Percentiles rank a stretch among this genome's conserved stretches.
phyloP scores from a whole-genome alignment of 352 stramenopile genomes.

The Pythium biforme region DNA sequence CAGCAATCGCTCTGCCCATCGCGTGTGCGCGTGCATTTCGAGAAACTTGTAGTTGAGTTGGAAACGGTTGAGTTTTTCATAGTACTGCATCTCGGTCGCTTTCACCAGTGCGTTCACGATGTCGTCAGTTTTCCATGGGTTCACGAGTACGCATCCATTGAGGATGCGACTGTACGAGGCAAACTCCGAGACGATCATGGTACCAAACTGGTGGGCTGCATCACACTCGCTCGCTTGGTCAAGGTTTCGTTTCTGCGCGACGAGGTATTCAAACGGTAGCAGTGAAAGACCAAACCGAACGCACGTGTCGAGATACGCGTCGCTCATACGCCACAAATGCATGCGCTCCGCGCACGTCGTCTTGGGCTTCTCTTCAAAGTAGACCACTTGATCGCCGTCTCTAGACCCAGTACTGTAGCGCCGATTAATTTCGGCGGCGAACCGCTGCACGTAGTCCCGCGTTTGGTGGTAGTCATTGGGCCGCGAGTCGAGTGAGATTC shows the following conservation, averaged over 20 bases:
- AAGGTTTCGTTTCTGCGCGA: constrained; percentile 56
- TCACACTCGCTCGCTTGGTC: constrained; percentile 31
- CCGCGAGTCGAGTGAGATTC: constrained; percentile 64
- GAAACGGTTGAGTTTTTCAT: constrained; percentile 73
- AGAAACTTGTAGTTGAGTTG: constrained; percentile 90
- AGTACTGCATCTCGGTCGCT: constrained; percentile 71
- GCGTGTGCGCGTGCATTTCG: constrained; percentile 59
- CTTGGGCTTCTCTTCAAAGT: constrained; percentile 68
- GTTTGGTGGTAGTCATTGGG: constrained; percentile 94
- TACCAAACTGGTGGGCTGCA: constrained; percentile 50
- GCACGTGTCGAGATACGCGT: constrained; percentile 72
- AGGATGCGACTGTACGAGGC: constrained; percentile 95
- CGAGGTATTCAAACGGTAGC: constrained; percentile 77
- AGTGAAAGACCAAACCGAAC: constrained; percentile 65
- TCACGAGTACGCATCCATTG: constrained; percentile 95
- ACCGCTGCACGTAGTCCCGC: constrained; percentile 86
- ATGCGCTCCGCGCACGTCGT: constrained; percentile 70
- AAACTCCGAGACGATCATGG: constrained; percentile 97
- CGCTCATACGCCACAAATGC: constrained; percentile 63
- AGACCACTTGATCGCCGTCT: constrained; percentile 46
- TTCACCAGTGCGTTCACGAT: constrained; percentile 70
- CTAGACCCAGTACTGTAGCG: constrained; percentile 35
- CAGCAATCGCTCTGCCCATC: constrained; percentile 95
- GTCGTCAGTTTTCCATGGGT: constrained; percentile 96
- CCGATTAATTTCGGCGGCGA: constrained; percentile 92